Percentiles rank a stretch among this genome's conserved stretches.
Conservation (phyloP, 2,329 filamentous ascomycete genomes). For the Pseudogymnoascus sp. region DNA sequence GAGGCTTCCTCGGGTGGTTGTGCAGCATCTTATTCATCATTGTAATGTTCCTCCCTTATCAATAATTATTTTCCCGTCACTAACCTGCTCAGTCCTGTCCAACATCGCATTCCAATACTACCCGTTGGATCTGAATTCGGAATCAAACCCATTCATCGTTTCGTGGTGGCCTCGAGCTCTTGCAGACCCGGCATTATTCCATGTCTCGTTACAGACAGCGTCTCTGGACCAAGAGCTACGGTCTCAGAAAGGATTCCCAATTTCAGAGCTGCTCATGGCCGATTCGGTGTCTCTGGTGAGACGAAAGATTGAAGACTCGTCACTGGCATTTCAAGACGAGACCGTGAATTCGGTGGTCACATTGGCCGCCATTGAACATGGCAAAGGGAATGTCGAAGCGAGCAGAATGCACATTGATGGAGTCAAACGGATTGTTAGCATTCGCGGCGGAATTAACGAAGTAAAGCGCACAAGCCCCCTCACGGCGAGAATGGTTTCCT, state of each 20-base stretch:
- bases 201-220: slow-evolving; percentile 52
- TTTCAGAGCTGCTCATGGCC: slow-evolving; percentile 48
- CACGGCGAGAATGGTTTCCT: slow-evolving; percentile 35
- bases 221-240: slow-evolving; percentile 47
- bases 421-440: slow-evolving; percentile 39
- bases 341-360: slow-evolving; percentile 52
- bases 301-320: slow-evolving; percentile 39
- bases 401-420: slow-evolving; percentile 43
- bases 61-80: background rate
- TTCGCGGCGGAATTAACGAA: slow-evolving; percentile 44
- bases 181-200: slow-evolving; percentile 48
- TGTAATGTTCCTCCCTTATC: slow-evolving; percentile 36
- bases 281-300: slow-evolving; percentile 48
- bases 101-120: slow-evolving; percentile 55
- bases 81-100: slow-evolving; percentile 39
- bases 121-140: slow-evolving; percentile 44
- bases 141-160: slow-evolving; percentile 49
- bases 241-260: slow-evolving; percentile 44
- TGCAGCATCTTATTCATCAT: slow-evolving; percentile 48
- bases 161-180: slow-evolving; percentile 54
- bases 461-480: slow-evolving; percentile 43
- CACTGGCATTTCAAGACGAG: slow-evolving; percentile 43
- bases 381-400: slow-evolving; percentile 42
- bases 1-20: slow-evolving; percentile 41
- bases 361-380: slow-evolving; percentile 50